Evolutionary conservation across 2,329 filamentous ascomycete species (phyloP).

Genomic region (Paraphoma chrysanthemicola): DNA sequence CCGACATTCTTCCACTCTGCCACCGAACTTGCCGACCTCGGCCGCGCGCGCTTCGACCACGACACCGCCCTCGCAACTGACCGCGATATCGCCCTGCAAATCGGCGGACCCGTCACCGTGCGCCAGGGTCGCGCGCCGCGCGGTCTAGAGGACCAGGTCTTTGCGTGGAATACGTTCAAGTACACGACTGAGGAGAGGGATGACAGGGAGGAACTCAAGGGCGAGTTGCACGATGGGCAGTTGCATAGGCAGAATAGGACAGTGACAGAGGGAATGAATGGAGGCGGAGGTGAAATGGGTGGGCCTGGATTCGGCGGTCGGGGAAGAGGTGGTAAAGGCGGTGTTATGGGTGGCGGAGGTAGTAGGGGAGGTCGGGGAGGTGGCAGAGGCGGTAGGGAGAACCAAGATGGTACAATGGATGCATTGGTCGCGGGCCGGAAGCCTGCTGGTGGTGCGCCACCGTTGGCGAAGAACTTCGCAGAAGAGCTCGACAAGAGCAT

Average conservation of each 20-base stretch:
- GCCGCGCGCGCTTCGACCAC: slow-evolving; percentile 36
- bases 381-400: neutral
- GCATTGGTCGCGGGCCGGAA: slow-evolving; percentile 30
- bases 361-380: neutral
- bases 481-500: slow-evolving; percentile 37
- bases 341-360: neutral
- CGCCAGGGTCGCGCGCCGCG: slow-evolving; percentile 29
- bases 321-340: slow-evolving; percentile 1
- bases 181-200: slow-evolving; percentile 33
- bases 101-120: slow-evolving; percentile 19
- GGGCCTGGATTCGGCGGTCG: slow-evolving; percentile 5
- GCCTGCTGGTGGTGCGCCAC: slow-evolving; percentile 20
- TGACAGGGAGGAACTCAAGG: slow-evolving; percentile 39
- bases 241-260: slow-evolving; percentile 42
- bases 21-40: slow-evolving; percentile 37
- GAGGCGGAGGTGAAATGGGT: slow-evolving; percentile 2
- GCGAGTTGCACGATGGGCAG: slow-evolving; percentile 43
- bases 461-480: slow-evolving; percentile 37
- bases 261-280: slow-evolving; percentile 12
- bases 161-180: slow-evolving; percentile 38
- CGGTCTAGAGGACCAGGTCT: slow-evolving; percentile 34
- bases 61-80: slow-evolving; percentile 37
- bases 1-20: slow-evolving; percentile 15
- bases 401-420: slow-evolving; percentile 7
- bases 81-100: slow-evolving; percentile 32